Percentiles rank a stretch among this genome's conserved stretches.
Evolutionary conservation across 73 alveolate genomes (phyloP).

Genomic region (Diophrys appendiculata): DNA sequence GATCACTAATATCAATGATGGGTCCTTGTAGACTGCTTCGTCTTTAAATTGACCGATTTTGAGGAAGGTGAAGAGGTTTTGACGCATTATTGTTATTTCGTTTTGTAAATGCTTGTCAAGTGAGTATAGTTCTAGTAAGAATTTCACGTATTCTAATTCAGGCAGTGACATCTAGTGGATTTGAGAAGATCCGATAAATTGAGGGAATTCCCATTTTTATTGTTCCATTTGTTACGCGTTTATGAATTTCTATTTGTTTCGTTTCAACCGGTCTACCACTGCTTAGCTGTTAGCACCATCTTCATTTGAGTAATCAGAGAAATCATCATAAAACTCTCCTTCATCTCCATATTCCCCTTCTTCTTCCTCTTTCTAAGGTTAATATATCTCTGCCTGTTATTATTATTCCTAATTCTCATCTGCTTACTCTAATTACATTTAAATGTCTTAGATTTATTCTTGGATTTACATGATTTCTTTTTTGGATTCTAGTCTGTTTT

Average conservation of each 20-base stretch:
- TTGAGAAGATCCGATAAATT: conserved; percentile 70
- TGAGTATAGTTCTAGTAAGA: conserved; percentile 72
- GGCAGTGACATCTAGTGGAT: conserved; percentile 67
- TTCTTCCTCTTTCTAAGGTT: conserved; percentile 7
- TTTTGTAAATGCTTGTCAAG: conserved; percentile 73
- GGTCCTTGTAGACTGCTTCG: conserved; percentile 79
- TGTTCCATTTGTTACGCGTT: conserved; percentile 52
- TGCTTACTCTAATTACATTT: neutral
- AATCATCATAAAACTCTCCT: neutral
- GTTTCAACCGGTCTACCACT: conserved; percentile 25
- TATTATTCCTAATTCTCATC: conserved; percentile 1
- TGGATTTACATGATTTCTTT: neutral
- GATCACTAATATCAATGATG: conserved; percentile 77
- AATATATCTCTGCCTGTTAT: too few species aligned
- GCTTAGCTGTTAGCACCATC: conserved; percentile 60
- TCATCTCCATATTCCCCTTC: conserved; percentile 5
- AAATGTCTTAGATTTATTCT: neutral
- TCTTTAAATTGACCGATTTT: conserved; percentile 74
- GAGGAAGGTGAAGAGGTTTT: conserved; percentile 72
- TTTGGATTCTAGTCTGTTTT: neutral
- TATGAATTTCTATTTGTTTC: conserved; percentile 48
- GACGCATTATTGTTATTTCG: conserved; percentile 65
- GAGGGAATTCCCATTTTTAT: conserved; percentile 78
- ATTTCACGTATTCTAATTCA: conserved; percentile 64
- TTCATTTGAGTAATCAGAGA: conserved; percentile 39